A percentile compares a stretch with the other conserved stretches of the same genome.
phyloP scores from a whole-genome alignment of 192 early-diverging fungal species.

The Gaertneriomyces sp. region DNA sequence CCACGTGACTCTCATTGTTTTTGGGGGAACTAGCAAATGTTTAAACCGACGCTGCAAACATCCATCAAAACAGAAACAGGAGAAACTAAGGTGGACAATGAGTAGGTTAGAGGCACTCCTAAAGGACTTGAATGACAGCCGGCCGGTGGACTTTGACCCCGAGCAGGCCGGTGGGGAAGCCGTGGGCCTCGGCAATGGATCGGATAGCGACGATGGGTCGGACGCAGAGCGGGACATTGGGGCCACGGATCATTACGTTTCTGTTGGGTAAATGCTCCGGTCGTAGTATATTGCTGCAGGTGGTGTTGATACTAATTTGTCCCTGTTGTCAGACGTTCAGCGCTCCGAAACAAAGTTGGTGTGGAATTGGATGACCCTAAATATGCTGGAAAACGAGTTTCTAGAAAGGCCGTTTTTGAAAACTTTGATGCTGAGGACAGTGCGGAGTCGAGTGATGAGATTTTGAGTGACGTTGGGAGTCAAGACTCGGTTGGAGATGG shows the following conservation, averaged over 20 bases:
- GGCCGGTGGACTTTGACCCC: conserved; percentile 39
- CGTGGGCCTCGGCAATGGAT: conserved; percentile 6
- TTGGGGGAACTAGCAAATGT: not conserved
- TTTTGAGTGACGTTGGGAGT: conserved; percentile 7
- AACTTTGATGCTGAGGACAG: conserved; percentile 23
- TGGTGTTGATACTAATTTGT: not conserved
- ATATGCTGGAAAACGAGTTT: conserved; percentile 37
- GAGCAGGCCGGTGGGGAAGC: conserved; percentile 32
- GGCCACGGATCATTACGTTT: conserved; percentile 38
- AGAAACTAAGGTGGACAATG: not conserved
- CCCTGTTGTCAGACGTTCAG: conserved; percentile 13
- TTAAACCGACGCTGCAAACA: not conserved
- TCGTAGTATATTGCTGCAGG: not conserved
- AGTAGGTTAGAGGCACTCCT: conserved; percentile 27
- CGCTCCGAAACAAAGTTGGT: conserved; percentile 20
- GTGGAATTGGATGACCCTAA: conserved; percentile 33
- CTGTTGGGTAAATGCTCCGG: conserved; percentile 25
- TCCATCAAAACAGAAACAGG: not conserved
- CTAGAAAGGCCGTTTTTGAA: conserved; percentile 25
- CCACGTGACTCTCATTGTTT: not conserved
- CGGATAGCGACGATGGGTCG: conserved; percentile 13
- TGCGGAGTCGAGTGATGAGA: conserved; percentile 24
- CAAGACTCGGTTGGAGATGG: conserved; percentile 33
- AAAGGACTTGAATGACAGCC: conserved; percentile 37
- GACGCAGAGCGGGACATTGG: not conserved